Conservation (phyloP, 1,139 yeast genomes). For the Geotrichum histeridarum region DNA sequence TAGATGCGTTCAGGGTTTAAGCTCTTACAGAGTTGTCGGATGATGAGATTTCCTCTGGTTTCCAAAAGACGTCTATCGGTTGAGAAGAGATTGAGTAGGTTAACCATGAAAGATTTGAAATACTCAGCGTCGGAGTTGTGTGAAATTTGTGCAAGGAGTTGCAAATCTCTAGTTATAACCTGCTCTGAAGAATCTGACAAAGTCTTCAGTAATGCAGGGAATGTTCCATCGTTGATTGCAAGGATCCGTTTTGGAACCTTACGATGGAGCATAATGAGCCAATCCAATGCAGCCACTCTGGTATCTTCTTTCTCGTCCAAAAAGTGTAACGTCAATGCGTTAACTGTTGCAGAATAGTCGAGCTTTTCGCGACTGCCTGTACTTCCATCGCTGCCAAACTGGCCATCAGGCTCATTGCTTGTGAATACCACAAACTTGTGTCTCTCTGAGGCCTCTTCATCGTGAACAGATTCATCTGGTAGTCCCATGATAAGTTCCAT, state of each 20-base stretch:
- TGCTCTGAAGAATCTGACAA: slow-evolving; percentile 81
- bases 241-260: slow-evolving; percentile 61
- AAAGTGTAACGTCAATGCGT: slow-evolving; percentile 57
- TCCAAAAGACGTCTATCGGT: slow-evolving; percentile 58
- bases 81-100: slow-evolving; percentile 64
- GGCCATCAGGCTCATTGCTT: slow-evolving; percentile 29
- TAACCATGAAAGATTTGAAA: slow-evolving; percentile 69
- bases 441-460: neutral
- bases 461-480: slow-evolving; percentile 26
- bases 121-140: slow-evolving; percentile 71
- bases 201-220: slow-evolving; percentile 73
- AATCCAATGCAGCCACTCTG: slow-evolving; percentile 78
- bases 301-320: slow-evolving; percentile 73
- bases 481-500: slow-evolving; percentile 43
- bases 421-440: neutral
- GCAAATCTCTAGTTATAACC: slow-evolving; percentile 72
- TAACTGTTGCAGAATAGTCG: slow-evolving; percentile 54
- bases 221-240: slow-evolving; percentile 58
- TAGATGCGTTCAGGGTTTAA: slow-evolving; percentile 80
- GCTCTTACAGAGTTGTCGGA: slow-evolving; percentile 76
- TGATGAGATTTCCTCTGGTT: slow-evolving; percentile 74
- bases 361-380: slow-evolving; percentile 31
- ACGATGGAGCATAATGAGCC: slow-evolving; percentile 80
- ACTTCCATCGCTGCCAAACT: neutral
- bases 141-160: slow-evolving; percentile 73